phyloP scores from a whole-genome alignment of 345 rosid species.

The Eucalyptus caleyi region DNA sequence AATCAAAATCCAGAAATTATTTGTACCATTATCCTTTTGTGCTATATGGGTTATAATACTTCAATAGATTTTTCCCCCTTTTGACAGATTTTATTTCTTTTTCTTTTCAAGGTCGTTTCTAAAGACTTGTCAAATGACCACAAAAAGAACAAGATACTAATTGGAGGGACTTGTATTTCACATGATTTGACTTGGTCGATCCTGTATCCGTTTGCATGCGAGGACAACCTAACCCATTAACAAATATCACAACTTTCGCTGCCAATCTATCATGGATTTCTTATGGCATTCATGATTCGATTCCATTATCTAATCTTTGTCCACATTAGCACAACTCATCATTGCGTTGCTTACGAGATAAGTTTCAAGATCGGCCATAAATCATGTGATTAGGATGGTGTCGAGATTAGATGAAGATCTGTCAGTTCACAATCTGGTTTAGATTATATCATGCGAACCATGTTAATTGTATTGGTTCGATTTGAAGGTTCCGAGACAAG shows the following conservation, averaged over 20 bases:
- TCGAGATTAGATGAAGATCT: not conserved
- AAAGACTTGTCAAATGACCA: not conserved
- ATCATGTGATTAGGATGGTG: not conserved
- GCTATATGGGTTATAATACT: not conserved
- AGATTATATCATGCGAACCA: fast-evolving
- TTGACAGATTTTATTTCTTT: not conserved
- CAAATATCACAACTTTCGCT: not conserved
- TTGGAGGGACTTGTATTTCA: not conserved
- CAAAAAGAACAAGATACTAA: not conserved
- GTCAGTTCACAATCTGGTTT: not conserved
- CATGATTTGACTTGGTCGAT: not conserved
- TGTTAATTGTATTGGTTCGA: not conserved
- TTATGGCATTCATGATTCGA: not conserved
- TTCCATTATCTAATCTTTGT: not conserved
- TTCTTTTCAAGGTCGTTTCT: not conserved
- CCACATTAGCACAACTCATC: not conserved
- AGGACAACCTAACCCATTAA: not conserved
- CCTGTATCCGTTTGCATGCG: not conserved
- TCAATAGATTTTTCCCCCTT: not conserved
- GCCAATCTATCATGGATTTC: not conserved
- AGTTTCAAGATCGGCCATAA: not conserved
- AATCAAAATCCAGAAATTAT: not conserved
- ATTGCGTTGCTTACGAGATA: not conserved
- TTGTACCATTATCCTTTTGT: not conserved
- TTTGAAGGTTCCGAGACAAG: not conserved